Evolutionary conservation across 2,329 filamentous ascomycete species (phyloP), one percentile per base, ranked within the genome.

Genomic region (Colletotrichum euphorbiae): DNA sequence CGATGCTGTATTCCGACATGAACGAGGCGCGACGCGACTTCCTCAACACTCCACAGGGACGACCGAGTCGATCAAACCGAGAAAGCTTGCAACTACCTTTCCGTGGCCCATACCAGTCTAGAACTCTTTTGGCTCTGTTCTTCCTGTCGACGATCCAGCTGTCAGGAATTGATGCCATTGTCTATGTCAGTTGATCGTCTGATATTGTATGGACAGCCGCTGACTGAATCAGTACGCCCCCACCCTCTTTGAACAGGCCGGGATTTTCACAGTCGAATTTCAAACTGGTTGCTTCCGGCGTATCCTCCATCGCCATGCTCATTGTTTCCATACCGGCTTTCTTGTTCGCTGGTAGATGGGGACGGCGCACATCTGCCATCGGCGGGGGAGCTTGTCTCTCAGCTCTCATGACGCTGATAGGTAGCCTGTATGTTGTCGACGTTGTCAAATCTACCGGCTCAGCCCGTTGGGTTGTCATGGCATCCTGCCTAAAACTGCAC

Each of bases 81-180:
- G 28, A 77, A 54, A 73, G 74, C 58, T 75, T 78, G 24, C 28
- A 62, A 13, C 65, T 78, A 11, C 62, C 80, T 6, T 80, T 80
- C 62, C 69, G 73, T 7, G 76, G 79, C 51, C 79, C 81, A 15
- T 83, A 83, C 17, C 79, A 83, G n/a, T 77, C 77, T 13, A 79
- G 82, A 4, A 88, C 85, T 0, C 74, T 81, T 0, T 76, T 90
- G n/a, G 87, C 82, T 1, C 78, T 86, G 0, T 89, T 89, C 67
- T 74, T 89, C 61, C 83, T 90, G 74, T 83, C 80, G 2, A 87
- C 89, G 80, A 82, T 87, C 40, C 89, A 90, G 71, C 77, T 90
- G 0, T 85, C 81, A 38, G 88, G 89, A 0, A 90, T 90, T 55
- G 88, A 90, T 70, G 88, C 85, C 0, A 15, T 28, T 28, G 28